Conservation (phyloP, 805 yeast genomes). For the Jamesozyma spencerorum region DNA sequence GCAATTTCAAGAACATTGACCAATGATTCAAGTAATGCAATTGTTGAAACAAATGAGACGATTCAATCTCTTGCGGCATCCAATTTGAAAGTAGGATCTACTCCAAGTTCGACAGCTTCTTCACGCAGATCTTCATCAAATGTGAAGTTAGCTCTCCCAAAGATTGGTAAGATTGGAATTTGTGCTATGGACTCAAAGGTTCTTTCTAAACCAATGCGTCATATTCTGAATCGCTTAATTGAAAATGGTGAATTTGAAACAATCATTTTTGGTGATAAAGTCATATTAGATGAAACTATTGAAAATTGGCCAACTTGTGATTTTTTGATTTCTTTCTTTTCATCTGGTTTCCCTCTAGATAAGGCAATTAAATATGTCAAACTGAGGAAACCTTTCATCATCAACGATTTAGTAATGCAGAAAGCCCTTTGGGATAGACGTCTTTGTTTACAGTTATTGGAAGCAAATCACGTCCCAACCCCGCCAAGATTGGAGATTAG, state of each 20-base stretch:
- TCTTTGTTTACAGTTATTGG: conserved; percentile 67
- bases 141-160: conserved; percentile 41
- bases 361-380: conserved; percentile 89
- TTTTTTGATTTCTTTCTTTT: conserved; percentile 83
- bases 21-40: not conserved
- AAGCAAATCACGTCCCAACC: conserved; percentile 78
- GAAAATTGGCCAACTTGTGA: conserved; percentile 99
- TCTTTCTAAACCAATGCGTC: conserved; percentile 88
- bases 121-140: conserved; percentile 25
- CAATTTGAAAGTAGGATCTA: not conserved
- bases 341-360: conserved; percentile 92
- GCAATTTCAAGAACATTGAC: not conserved
- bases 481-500: conserved; percentile 83
- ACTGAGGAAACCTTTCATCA: conserved; percentile 77
- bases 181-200: conserved; percentile 99
- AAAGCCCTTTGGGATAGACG: conserved; percentile 97
- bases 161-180: conserved; percentile 89
- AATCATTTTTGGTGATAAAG: conserved; percentile 94
- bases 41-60: conserved; percentile 1
- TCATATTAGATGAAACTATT: conserved; percentile 80
- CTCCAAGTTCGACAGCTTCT: conserved; percentile 22
- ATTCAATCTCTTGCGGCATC: not conserved
- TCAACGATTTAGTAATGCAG: conserved; percentile 85
- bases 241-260: conserved; percentile 95
- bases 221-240: conserved; percentile 76